These are phyloP conservation scores for Marsdenia floribunda DNA, from an alignment of 257 asterid species.

Conservation along the genomic window DNA sequence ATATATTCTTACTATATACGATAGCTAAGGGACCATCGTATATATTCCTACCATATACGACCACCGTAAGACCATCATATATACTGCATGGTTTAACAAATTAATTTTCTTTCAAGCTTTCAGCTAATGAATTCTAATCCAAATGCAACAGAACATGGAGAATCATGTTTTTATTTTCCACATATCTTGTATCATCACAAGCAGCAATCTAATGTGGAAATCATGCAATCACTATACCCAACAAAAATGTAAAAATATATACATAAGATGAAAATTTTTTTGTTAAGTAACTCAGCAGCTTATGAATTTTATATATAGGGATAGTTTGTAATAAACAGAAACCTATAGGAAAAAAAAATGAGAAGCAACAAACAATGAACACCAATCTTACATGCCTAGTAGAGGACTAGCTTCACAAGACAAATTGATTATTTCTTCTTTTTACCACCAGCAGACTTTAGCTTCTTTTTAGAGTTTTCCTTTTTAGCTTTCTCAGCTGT, in stretches of 20 bases:
- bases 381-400: neutral
- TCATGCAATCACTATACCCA: neutral
- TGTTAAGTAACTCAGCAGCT: neutral
- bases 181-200: neutral
- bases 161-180: neutral
- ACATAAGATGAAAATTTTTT: neutral
- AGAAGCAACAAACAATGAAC: neutral
- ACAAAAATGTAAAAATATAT: neutral
- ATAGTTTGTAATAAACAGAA: neutral
- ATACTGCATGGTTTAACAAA: neutral
- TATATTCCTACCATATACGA: too few relatives aligned
- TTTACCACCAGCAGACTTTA: conserved; percentile 50
- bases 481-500: conserved; percentile 46
- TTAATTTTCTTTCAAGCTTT: too few relatives aligned
- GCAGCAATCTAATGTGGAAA: neutral
- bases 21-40: too few relatives aligned
- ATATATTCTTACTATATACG: too few relatives aligned
- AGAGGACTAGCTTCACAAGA: neutral
- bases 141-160: neutral
- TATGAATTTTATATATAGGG: neutral
- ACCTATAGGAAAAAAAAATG: neutral
- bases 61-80: too few relatives aligned
- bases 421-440: conserved; percentile 51
- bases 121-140: neutral
- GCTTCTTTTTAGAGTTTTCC: conserved; percentile 64